Base-by-base conservation (phyloP, 345 rosid genomes). In the Erodium maritimum region DNA sequence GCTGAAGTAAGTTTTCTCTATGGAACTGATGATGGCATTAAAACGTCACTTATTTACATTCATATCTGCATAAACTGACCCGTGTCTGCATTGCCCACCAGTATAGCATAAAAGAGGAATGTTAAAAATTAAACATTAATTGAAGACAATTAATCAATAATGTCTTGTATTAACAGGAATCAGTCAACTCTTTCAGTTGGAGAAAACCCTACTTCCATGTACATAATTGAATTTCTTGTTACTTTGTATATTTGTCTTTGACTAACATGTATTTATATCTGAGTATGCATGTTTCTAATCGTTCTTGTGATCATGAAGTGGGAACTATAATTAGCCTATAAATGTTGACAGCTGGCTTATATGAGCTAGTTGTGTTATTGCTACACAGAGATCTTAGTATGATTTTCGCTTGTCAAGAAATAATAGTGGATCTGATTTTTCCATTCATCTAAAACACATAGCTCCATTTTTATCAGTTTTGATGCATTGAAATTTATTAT, bases 1-100 rank as follows among this genome's bases (percentile, higher is more conserved):
- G 73, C 71, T 34, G 94, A 89, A 73, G 99, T 93, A 74, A 80
- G 95, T 82, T 54, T 50, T 57, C 25, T 54, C 12, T 57, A 20
- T 25, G 34, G 65, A 46, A 29, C 37, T 42, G 48, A 42, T 42
- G 48, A 14, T 42, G 14, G 12, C 48, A 63, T 34, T 45, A 17
- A 64, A 24, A 50, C 0, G 5, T 65, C 68, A 61, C 50, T 56
- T 58, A 19, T 24, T 59, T 51, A 17, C 12, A 42, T 14, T 12
- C 14, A 12, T 12, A 37, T 37, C 11, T 37, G 11, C 48, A 42
- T 42, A 42, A 13, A 42, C 48, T 16, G 48, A 42, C 48, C 11
- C 17, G 48, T 42, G 48, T 10, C 14, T 42, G 48, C 48, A 42
- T 42, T 11, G 2, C 48, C 48, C 17, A 9, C 48, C 14, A 42